Conservation (phyloP, 768 basidiomycete genomes). For the Lactifluus hygrophoroides region DNA sequence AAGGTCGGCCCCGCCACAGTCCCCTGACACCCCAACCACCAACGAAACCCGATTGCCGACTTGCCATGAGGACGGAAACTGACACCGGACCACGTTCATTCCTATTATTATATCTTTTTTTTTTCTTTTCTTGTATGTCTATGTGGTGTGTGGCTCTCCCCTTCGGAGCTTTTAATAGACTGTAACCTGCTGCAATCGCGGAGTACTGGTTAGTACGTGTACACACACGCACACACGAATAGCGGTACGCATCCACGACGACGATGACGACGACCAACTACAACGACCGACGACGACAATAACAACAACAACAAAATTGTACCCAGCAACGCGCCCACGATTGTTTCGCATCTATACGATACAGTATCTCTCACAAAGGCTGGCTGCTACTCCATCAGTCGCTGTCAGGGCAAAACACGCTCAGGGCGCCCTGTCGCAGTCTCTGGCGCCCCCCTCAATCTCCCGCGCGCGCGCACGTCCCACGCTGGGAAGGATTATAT, state of each 20-base stretch:
- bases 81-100: not conserved
- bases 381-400: constrained; percentile 10
- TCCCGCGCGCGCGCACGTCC: not conserved
- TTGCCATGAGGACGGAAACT: not conserved
- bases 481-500: not conserved
- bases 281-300: constrained; percentile 2
- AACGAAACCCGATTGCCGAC: constrained; percentile 6
- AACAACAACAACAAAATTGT: constrained; percentile 6
- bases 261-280: constrained; percentile 5
- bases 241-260: constrained; percentile 1
- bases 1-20: not conserved
- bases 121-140: not conserved
- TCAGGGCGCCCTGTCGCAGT: constrained; percentile 14
- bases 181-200: not conserved
- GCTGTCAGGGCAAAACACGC: constrained; percentile 14
- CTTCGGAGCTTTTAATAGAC: constrained; percentile 11
- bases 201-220: not conserved
- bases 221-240: not conserved
- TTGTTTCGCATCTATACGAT: not conserved
- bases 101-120: not conserved
- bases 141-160: not conserved
- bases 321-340: constrained; percentile 13
- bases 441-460: constrained; percentile 14
- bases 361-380: no score
- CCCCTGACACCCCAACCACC: constrained; percentile 10